These are phyloP conservation scores for Tagetes erecta DNA, from an alignment of 129 eudicot species.

Conservation along the genomic window DNA sequence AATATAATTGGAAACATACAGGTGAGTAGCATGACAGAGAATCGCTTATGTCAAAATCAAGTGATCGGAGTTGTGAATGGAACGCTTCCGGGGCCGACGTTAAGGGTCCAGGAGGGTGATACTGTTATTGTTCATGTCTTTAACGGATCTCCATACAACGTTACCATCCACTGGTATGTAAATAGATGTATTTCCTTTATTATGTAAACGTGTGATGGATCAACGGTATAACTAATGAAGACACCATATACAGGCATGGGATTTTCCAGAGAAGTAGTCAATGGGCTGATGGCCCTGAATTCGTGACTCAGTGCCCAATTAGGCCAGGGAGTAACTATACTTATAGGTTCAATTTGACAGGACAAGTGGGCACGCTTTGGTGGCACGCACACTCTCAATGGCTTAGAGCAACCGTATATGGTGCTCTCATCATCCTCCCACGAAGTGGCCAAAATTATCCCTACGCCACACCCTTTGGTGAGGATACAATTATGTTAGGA, in stretches of 20 bases:
- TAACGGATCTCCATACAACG: slow-evolving; percentile 70
- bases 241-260: slow-evolving; percentile 53
- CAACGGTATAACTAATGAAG: not conserved
- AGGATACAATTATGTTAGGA: slow-evolving; percentile 61
- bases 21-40: slow-evolving; percentile 57
- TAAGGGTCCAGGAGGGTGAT: slow-evolving; percentile 66
- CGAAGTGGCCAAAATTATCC: slow-evolving; percentile 53
- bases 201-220: not conserved
- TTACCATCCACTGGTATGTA: slow-evolving; percentile 71
- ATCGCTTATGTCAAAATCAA: slow-evolving; percentile 45
- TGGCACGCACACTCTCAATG: slow-evolving; percentile 81
- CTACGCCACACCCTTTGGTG: slow-evolving; percentile 58
- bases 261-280: slow-evolving; percentile 53
- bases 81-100: slow-evolving; percentile 66
- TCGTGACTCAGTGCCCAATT: slow-evolving; percentile 71
- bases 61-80: slow-evolving; percentile 69
- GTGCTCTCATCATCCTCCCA: slow-evolving; percentile 68
- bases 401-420: slow-evolving; percentile 82
- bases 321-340: slow-evolving; percentile 68
- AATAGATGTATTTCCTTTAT: not conserved
- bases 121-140: slow-evolving; percentile 58
- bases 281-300: slow-evolving; percentile 80
- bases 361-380: slow-evolving; percentile 86
- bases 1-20: not conserved
- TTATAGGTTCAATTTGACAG: slow-evolving; percentile 50